phyloP scores from a whole-genome alignment of 2,329 filamentous ascomycete genomes.

The Pseudocercospora macadamiae region DNA sequence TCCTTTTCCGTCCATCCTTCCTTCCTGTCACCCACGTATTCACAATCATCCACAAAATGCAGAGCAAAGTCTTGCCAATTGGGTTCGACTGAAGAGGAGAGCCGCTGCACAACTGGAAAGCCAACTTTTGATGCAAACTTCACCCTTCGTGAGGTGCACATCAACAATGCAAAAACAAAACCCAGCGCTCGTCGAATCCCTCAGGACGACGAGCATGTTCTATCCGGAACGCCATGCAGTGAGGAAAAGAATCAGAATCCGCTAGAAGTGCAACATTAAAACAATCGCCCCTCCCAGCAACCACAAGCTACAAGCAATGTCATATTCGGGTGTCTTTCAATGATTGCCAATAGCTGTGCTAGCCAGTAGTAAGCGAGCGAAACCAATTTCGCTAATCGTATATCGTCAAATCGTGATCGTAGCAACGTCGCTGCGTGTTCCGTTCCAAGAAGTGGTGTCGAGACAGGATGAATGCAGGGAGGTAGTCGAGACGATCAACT shows the following conservation, averaged over 20 bases:
- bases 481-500: conserved; percentile 18
- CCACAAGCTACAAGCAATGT: not conserved
- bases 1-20: not conserved
- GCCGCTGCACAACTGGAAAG: not conserved
- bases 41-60: conserved; percentile 15
- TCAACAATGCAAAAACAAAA: conserved; percentile 1
- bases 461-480: conserved; percentile 21
- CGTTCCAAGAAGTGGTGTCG: conserved; percentile 20
- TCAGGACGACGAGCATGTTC: conserved; percentile 9
- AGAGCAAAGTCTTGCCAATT: conserved; percentile 5
- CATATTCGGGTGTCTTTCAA: not conserved
- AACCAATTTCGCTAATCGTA: conserved; percentile 18
- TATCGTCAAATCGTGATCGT: conserved; percentile 27
- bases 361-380: conserved; percentile 7
- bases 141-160: not conserved
- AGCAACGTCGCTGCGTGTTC: conserved; percentile 28
- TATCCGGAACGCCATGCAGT: conserved; percentile 28
- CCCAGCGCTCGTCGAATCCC: conserved; percentile 11
- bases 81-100: conserved; percentile 5
- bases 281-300: conserved; percentile 13
- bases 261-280: conserved; percentile 31
- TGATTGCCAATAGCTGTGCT: conserved; percentile 1
- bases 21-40: conserved; percentile 1
- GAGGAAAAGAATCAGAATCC: conserved; percentile 20
- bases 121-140: conserved; percentile 14